Base-by-base conservation (phyloP, 75 land plant genomes). In the Selaginella moellendorffii region DNA sequence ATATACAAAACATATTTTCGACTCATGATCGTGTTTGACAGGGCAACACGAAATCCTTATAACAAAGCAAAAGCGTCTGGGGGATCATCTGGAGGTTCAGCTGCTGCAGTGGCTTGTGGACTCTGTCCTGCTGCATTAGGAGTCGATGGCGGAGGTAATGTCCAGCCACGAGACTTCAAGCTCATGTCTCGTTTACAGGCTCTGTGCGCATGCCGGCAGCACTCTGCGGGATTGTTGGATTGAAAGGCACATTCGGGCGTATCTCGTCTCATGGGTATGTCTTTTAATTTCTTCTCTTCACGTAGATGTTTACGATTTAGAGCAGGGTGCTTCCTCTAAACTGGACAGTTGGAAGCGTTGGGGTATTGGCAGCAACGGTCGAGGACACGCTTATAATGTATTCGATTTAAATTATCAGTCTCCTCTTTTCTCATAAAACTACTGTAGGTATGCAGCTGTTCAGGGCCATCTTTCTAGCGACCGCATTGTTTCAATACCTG, bases 341-440 rank as follows among this genome's bases (percentile, higher is more conserved):
- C 70, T 91, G 88, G 88, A 87, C 89, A 12, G 79, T 91, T 54
- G 97, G 97, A 30, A 82, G 77, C 80, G 69, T 85, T 68, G 97
- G 97, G 24, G 68, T 88, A 31, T 73, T 88, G 27, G 83, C 97
- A 0, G 88, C 72, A 24, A 82, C 88, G 8, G 78, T 88, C 31
- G 97, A 91, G 64, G 97, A 91, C 87, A 80, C 97, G 54, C 63
- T 83, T 52, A 85, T 91, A 31, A 75, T 77, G 97, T 91, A 21
- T 69, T 86, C 76, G 24, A 9, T 61, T 5, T 5, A 5, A 5
- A n/a, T n/a, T n/a, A n/a, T n/a, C n/a, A n/a, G n/a, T n/a, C n/a
- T n/a, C n/a, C n/a, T n/a, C n/a, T n/a, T n/a, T n/a, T n/a, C n/a
- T n/a, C n/a, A n/a, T n/a, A n/a, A n/a, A 36, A 36, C 5, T 36